Base-by-base conservation (phyloP, 345 rosid species). In the Rhizophora apiculata region DNA sequence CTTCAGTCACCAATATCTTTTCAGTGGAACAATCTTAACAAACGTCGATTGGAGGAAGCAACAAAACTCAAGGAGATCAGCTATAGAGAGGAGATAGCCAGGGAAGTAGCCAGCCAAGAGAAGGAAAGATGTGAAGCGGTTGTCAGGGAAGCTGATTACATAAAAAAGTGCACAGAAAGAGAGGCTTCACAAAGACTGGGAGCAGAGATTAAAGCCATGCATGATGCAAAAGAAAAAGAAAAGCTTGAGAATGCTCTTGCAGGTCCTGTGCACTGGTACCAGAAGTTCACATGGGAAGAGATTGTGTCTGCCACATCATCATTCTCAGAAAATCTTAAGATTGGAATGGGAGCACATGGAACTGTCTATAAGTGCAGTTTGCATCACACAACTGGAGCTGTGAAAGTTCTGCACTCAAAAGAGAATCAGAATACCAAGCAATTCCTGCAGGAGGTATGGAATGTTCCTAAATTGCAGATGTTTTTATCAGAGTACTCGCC, bases 261-360 rank as follows among this genome's bases (percentile, higher is more conserved):
- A 24, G 90, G 86, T 51, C 68, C 81, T 69, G 11, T 69, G 48
- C 83, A 65, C 76, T 91, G 71, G 51, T 90, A 82, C 79, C 86
- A 73, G 75, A 76, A 71, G 54, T 86, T 89, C 72, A 72, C 82
- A 6, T 93, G 96, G 98, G 96, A 93, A 67, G 97, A 93, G 72
- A 90, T 93, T 64, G 83, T 82, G 4, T 77, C 83, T 21, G 92
- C 97, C 30, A 89, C 98, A 29, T 93, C 87, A 53, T 90, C 92
- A 0, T 93, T 93, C 71, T 90, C 94, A 1, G 90, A 89, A 62
- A 78, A 85, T 46, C 84, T 79, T 49, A 86, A 74, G 75, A 82
- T 93, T 39, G 98, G 98, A 73, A 70, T 60, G 63, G 98, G 98
- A 52, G 97, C 91, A 21, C 89, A 87, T 70, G 98, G 98, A 74